Evolutionary conservation across 805 yeast genomes (phyloP), one percentile per base, ranked within the genome.

Genomic region (Sungouiella thailandica): DNA sequence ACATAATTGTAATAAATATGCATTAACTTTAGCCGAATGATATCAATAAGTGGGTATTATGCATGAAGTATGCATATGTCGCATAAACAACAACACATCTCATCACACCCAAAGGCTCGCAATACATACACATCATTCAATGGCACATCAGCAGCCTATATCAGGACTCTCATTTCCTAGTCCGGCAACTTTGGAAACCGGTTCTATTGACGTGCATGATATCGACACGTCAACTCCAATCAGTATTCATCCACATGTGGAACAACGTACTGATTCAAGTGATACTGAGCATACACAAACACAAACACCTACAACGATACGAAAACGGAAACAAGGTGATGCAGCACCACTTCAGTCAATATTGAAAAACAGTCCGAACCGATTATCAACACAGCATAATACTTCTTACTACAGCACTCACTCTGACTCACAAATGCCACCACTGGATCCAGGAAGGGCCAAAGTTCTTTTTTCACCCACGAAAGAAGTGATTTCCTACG

Each of bases 191-290:
- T 34, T 23, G 25, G 25, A 7, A 9, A 6, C 11, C n/a, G 13
- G n/a, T 13, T 19, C 8, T 19, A 7, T 19, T 7, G 13, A 23
- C 13, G 25, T 9, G 6, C 25, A 25, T 16, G 15, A 46, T 15
- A 40, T 42, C 15, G 46, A 37, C 28, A 42, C 43, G n/a, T 52
- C 57, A 17, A 52, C 57, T 2, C 56, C 57, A 3, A 7, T 24
- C 27, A 24, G 8, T 11, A 13, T 17, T 36, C 31, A 19, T 9
- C 8, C 17, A 5, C 16, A n/a, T n/a, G n/a, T n/a, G n/a, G n/a
- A n/a, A n/a, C n/a, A n/a, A n/a, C n/a, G n/a, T n/a, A n/a, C n/a
- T n/a, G n/a, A n/a, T n/a, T n/a, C n/a, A n/a, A n/a, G n/a, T n/a
- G n/a, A n/a, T n/a, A n/a, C n/a, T n/a, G n/a, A n/a, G n/a, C n/a